Base-by-base conservation (phyloP, 225 moss, liverwort and hornwort species). In the Rhytidiadelphus loreus region DNA sequence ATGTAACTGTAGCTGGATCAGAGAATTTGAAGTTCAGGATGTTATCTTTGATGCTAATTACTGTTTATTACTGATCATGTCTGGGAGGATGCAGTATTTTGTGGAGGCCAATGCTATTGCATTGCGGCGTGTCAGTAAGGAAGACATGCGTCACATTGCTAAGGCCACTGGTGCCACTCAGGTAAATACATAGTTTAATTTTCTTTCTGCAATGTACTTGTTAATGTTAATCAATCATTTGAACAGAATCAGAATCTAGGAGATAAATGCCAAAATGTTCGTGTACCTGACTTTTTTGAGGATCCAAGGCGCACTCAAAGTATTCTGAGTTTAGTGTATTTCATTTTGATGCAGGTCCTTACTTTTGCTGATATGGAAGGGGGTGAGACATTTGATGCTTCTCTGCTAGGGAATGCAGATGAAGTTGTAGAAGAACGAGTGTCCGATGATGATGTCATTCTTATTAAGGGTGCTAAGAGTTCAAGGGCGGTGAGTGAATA, bases 351-450 rank as follows among this genome's bases (percentile, higher is more conserved):
- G 72, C 94, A 97, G 95, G 88, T 97, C 43, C 94, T 96, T 56
- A 96, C 95, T 50, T 96, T 97, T 89, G 97, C 95, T 85, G 95
- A 97, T 87, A 95, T 97, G 96, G 97, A 97, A 92, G 97, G 97
- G 39, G 96, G 96, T 56, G 97, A 96, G 91, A 95, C 95, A 80
- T 97, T 97, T 84, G 96, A 96, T 86, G 88, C 93, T 41, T 95
- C 97, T n/a, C 93, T 96, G 71, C 88, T 96, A 48, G 96, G 97
- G 84, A 91, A 92, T 85, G 96, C 95, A 8, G 97, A 96, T 16
- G 97, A 97, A 90, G 96, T 95, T 63, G 91, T 95, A 52, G 97
- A 97, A 90, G 96, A 97, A 84, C 94, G 92, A 80, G 96, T 97
- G 71, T 95, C 95, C 43, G 96, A 96, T 84, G 96, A 97, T 75